Evolutionary conservation across 345 rosid species (phyloP), one percentile per base, ranked within the genome.

Genomic region (Syzygium jambos): DNA sequence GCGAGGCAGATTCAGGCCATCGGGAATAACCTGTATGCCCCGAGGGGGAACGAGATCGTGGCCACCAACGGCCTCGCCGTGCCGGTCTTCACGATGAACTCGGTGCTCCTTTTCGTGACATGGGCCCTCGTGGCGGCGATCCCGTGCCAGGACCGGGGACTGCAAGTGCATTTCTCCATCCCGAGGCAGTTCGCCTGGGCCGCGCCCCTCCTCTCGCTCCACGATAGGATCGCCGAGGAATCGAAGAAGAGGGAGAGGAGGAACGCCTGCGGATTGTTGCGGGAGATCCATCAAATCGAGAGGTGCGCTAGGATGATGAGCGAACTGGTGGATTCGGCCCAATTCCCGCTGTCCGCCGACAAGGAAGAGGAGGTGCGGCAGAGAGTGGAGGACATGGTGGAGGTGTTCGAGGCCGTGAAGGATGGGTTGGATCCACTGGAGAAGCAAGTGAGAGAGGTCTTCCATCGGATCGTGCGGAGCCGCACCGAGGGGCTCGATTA

Each of bases 111-210:
- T 86, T 95, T 96, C 29, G 99, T 94, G 7, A 95, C 94, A 98
- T 98, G 98, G 99, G 96, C 93, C 80, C 92, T 98, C 46, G 99
- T 98, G 86, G 99, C 99, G 16, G 98, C 99, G 9, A 95, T 98
- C 55, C 99, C 99, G 2, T 98, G 99, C 87, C 99, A 98, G 87
- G 99, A 98, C 86, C 96, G 99, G 61, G 99, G 99, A 0, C 85
- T 98, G 92, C 98, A 95, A 85, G 95, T 94, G 9, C 96, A 95
- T 63, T 94, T 95, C 88, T 91, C 93, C 29, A 90, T 94, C 63
- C 97, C 99, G 3, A 94, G 97, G 87, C 95, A 95, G 78, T 93
- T 92, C 68, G 51, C 89, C 1, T 98, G 99, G 99, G 94, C 95
- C 1, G 94, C 90, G 27, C 92, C 98, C 27, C 83, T 98, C 84